phyloP scores from a whole-genome alignment of 257 asterid species.

The Apocynum venetum region DNA sequence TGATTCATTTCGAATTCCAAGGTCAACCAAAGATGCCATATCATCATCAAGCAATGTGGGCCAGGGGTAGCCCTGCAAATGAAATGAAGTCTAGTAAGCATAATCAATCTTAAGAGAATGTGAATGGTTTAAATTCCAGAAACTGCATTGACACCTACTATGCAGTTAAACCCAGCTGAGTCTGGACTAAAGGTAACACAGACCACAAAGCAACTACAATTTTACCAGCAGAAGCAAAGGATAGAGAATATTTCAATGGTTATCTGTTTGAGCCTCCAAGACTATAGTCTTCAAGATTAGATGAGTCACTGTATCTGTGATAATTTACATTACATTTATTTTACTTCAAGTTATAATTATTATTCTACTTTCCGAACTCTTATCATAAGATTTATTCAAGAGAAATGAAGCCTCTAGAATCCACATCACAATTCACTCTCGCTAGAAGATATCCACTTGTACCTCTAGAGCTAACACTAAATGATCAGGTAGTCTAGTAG shows the following conservation, averaged over 20 bases:
- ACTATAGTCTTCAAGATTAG: background rate
- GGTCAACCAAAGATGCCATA: slow-evolving; percentile 71
- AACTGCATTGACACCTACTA: background rate
- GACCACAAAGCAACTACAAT: background rate
- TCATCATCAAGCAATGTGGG: slow-evolving; percentile 84
- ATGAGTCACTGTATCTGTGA: background rate
- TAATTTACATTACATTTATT: background rate
- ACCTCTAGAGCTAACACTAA: background rate
- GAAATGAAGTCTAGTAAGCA: slow-evolving; percentile 8
- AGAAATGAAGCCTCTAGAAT: background rate
- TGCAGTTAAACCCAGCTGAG: background rate
- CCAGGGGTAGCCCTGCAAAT: slow-evolving; percentile 64
- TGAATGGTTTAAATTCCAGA: background rate
- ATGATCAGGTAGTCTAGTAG: background rate
- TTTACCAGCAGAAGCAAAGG: background rate
- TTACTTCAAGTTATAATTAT: background rate
- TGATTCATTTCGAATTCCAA: slow-evolving; percentile 68
- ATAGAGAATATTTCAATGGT: too few relatives aligned
- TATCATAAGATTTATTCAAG: background rate
- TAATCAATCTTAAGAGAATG: background rate
- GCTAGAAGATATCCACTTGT: background rate
- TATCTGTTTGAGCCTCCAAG: too few relatives aligned
- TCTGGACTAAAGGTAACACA: background rate
- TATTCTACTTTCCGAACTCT: background rate
- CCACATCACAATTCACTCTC: background rate